Percentiles rank a stretch among this genome's conserved stretches.
These are phyloP conservation scores for Orbilia quercus DNA, from an alignment of 2,329 filamentous ascomycete species.

Conservation along the genomic window DNA sequence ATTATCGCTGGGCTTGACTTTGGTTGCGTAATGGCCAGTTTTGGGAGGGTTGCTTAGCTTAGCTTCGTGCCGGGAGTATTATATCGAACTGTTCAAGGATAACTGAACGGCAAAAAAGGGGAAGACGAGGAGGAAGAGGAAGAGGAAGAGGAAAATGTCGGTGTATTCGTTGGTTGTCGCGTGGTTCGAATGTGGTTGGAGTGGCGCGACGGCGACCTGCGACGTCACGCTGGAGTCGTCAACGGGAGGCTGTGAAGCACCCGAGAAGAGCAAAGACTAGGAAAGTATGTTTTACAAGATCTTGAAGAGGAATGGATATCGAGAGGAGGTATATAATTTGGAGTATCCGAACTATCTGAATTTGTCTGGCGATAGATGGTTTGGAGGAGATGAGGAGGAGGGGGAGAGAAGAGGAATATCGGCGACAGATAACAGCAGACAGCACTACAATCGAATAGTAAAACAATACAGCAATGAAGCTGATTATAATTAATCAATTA, in stretches of 20 bases:
- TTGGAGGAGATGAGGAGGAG: too few species aligned
- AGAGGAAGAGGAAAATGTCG: neutral
- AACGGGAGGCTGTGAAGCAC: neutral
- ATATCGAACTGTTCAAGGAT: slow-evolving; percentile 34
- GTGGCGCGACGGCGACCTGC: slow-evolving; percentile 2
- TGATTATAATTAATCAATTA: too few species aligned
- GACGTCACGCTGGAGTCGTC: slow-evolving; percentile 2
- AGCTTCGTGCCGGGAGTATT: slow-evolving; percentile 12
- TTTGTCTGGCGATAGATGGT: neutral
- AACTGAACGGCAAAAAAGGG: slow-evolving; percentile 2
- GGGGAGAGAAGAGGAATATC: too few species aligned
- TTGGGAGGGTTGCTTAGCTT: slow-evolving; percentile 20
- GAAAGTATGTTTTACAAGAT: neutral
- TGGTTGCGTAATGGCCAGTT: slow-evolving; percentile 16
- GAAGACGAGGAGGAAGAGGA: neutral
- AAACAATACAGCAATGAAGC: too few species aligned
- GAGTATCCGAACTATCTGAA: too few species aligned
- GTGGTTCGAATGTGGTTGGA: slow-evolving; percentile 17
- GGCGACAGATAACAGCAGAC: too few species aligned
- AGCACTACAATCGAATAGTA: too few species aligned
- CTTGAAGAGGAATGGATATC: neutral
- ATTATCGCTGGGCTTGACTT: neutral
- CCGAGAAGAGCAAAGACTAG: too few species aligned
- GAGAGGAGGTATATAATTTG: too few species aligned
- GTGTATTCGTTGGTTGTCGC: slow-evolving; percentile 8